Base-by-base conservation (phyloP, 257 asterid genomes). In the Solanum sejunctum region DNA sequence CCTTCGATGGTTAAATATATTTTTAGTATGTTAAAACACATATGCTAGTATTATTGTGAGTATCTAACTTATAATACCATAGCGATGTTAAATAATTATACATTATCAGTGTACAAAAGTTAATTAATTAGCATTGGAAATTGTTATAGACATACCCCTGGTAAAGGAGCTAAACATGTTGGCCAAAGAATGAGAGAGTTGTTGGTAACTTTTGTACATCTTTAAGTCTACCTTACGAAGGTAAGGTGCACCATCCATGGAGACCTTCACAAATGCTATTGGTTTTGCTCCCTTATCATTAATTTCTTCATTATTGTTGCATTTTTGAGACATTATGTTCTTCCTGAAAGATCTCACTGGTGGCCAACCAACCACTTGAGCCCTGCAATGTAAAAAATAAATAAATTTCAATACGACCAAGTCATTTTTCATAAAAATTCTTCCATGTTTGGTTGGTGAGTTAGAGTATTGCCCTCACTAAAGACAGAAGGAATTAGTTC, bases 291-390 rank as follows among this genome's bases (percentile, higher is more conserved):
- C 82, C 78, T 87, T 87, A 78, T 89, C 89, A 64, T 17, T 51
- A 51, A 8, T 26, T 75, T 61, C 51, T 64, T 57, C 86, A 77
- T 58, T 89, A 20, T 56, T 55, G 85, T 79, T 86, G 52, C 85
- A 84, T 88, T 90, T 90, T 20, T 87, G 91, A 26, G 88, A 87
- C 89, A 90, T 87, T 1, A 90, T 51, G 26, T 90, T 90, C 90
- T 90, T 90, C 39, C 91, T 85, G 52, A 83, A 90, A 12, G 91
- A 83, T 85, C 93, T 80, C 83, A 90, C 93, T 63, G 93, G 93
- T 49, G 93, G 93, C 93, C 91, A 90, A 18, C 93, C 93, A 54
- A 90, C 93, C 87, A 90, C 91, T 82, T 89, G 93, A 21, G 89
- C 87, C 88, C 93, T 90, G 57, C 26, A 88, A 21, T 57, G 12